Percentiles rank a stretch among this genome's conserved stretches.
These are phyloP conservation scores for Nannochloris sp. DNA, from an alignment of 139 green algal species.

Conservation along the genomic window DNA sequence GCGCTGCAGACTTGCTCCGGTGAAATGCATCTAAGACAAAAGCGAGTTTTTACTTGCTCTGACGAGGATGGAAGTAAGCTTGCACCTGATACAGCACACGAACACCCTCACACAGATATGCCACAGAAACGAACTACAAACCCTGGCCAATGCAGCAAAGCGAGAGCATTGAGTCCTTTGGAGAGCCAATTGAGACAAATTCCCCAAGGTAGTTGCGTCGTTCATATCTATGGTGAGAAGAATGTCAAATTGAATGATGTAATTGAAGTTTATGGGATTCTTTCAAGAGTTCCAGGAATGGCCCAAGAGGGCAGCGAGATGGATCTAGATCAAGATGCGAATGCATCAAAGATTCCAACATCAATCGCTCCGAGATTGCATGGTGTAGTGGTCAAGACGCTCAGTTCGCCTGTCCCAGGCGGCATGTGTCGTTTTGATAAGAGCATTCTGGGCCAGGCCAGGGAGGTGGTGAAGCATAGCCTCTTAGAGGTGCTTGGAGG, in stretches of 20 bases:
- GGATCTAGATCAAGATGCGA: conserved; percentile 19
- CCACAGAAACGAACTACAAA: no score
- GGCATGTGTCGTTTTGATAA: not conserved
- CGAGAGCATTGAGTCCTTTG: not conserved
- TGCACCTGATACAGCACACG: no score
- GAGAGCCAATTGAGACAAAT: conserved; percentile 10
- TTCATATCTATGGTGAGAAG: conserved; percentile 44
- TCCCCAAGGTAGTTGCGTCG: conserved; percentile 40
- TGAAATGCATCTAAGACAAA: not conserved
- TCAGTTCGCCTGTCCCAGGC: not conserved
- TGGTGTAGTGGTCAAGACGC: conserved; percentile 26
- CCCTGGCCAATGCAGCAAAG: no score
- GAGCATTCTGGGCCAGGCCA: not conserved
- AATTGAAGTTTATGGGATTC: conserved; percentile 50
- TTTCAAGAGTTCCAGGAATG: conserved; percentile 36
- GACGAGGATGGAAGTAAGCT: no score
- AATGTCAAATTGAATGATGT: conserved; percentile 51
- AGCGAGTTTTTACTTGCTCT: not conserved
- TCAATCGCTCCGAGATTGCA: conserved; percentile 47
- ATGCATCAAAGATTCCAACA: conserved; percentile 43
- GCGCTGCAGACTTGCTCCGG: not conserved
- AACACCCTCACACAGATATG: no score
- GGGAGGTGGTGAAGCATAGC: conserved; percentile 9
- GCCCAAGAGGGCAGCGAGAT: conserved; percentile 13
- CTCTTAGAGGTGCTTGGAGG: conserved; percentile 42